Evolutionary conservation across 2,329 filamentous ascomycete species (phyloP).

Genomic region (Neocucurbitaria cava): DNA sequence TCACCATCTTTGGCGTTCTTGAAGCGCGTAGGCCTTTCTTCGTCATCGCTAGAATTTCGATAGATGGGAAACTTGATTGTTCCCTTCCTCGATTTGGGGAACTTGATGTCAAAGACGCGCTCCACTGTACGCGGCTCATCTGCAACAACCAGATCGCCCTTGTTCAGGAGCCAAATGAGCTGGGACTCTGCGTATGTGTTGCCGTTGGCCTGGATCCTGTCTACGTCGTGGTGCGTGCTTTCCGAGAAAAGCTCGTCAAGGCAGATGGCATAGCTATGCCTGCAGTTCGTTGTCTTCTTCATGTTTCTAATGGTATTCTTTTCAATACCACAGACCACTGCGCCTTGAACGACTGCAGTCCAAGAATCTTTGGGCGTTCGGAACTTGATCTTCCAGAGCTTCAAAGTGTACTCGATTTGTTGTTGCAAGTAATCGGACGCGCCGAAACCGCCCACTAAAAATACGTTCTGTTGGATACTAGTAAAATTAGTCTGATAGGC

Average conservation of each 20-base stretch:
- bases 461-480: constrained; percentile 19
- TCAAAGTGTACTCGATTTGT: constrained; percentile 16
- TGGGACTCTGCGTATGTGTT: constrained; percentile 12
- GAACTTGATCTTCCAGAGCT: constrained; percentile 14
- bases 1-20: constrained; percentile 9
- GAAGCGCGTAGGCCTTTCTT: constrained; percentile 14
- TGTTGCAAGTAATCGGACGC: constrained; percentile 20
- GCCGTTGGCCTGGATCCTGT: constrained; percentile 1
- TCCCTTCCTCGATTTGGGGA: constrained; percentile 5
- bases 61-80: constrained; percentile 10
- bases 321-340: constrained; percentile 35
- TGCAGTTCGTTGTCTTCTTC: constrained; percentile 13
- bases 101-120: constrained; percentile 10
- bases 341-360: constrained; percentile 31
- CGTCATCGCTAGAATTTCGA: constrained; percentile 9
- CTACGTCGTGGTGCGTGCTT: constrained; percentile 3
- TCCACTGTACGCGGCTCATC: constrained; percentile 7
- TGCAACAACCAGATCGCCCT: constrained; percentile 23
- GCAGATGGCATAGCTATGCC: constrained; percentile 27
- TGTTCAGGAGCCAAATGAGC: constrained; percentile 23
- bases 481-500: neutral
- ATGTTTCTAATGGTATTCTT: constrained; percentile 17
- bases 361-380: constrained; percentile 26
- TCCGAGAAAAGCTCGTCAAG: constrained; percentile 17
- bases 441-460: constrained; percentile 28